Conservation (phyloP, 495 filamentous ascomycete species). For the Xylaria curta region DNA sequence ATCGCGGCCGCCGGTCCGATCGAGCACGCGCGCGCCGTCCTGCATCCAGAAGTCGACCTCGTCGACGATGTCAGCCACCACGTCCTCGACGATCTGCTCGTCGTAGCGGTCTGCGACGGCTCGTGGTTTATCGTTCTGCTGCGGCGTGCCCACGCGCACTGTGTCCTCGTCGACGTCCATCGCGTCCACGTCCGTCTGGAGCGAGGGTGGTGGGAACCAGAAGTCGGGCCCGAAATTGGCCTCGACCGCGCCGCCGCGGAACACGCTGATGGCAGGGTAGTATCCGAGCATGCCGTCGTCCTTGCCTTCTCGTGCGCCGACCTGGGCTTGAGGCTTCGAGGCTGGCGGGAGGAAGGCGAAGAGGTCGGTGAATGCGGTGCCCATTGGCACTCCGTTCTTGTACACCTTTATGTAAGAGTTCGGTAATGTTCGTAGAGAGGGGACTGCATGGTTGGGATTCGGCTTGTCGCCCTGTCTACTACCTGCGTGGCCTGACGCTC, state of each 20-base stretch:
- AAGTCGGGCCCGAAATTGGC: slow-evolving; percentile 90
- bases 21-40: slow-evolving; percentile 61
- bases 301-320: slow-evolving; percentile 78
- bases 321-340: slow-evolving; percentile 73
- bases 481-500: slow-evolving; percentile 46
- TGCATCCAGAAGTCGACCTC: slow-evolving; percentile 83
- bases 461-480: slow-evolving; percentile 57
- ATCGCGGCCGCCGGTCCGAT: slow-evolving; percentile 46
- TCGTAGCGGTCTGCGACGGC: slow-evolving; percentile 81
- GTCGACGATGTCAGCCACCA: slow-evolving; percentile 89
- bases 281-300: slow-evolving; percentile 96
- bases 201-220: slow-evolving; percentile 77
- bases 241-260: slow-evolving; percentile 87
- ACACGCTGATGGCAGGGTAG: slow-evolving; percentile 91
- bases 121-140: slow-evolving; percentile 45
- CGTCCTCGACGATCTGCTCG: slow-evolving; percentile 95
- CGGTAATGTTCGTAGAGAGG: slow-evolving; percentile 81
- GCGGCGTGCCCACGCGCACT: slow-evolving; percentile 27
- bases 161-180: slow-evolving; percentile 44
- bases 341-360: slow-evolving; percentile 93
- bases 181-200: slow-evolving; percentile 58
- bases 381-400: slow-evolving; percentile 87
- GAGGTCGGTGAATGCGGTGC: slow-evolving; percentile 86
- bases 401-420: slow-evolving; percentile 85
- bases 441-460: slow-evolving; percentile 72